Base-by-base conservation (phyloP, 2,329 filamentous ascomycete species). In the Sporothrix globosa region DNA sequence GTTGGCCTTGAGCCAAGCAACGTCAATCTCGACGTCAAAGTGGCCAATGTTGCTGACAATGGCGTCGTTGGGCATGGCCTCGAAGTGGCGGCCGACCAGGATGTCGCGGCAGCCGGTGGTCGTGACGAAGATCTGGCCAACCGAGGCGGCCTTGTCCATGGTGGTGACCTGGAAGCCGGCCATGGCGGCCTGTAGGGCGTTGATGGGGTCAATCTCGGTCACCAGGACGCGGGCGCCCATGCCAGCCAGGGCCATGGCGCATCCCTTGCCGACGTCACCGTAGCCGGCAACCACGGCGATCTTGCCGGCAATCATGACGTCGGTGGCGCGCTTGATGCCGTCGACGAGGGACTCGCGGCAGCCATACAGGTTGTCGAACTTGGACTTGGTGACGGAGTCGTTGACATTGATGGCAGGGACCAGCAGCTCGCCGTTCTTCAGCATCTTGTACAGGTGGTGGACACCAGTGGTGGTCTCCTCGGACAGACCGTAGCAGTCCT, bases 11-110 rank as follows among this genome's bases (percentile, higher is more conserved):
- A 99, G 88, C 96, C 96, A 99, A 76, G 96, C 96, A 84, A 99
- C 96, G 83, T 99, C 96, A 79, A 99, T 99, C 87, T 99, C 96
- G 79, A 97, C 97, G 83, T 99, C 95, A 85, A 99, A 99, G 88
- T 99, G 95, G 82, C 95, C 95, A 85, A 99, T 99, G 89, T 99
- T 99, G 93, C 95, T 98, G 78, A 98, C 95, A 79, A 99, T 98
- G 82, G 95, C 94, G 79, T 99, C 95, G 85, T 98, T 97, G 80
- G 87, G 88, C 95, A 99, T 99, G 77, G 83, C 88, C 87, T 96
- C 90, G 82, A 99, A 98, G 90, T 99, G 95, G 80, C 86, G 84
- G 81, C 91, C 93, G 78, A 91, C 90, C 75, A 99, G 89, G 81
- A 99, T 98, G 83, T 99, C 96, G 87, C 95, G 91, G 92, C 95